These are phyloP conservation scores for Cryphonectria radicalis DNA, from an alignment of 2,329 filamentous ascomycete genomes.

Conservation along the genomic window DNA sequence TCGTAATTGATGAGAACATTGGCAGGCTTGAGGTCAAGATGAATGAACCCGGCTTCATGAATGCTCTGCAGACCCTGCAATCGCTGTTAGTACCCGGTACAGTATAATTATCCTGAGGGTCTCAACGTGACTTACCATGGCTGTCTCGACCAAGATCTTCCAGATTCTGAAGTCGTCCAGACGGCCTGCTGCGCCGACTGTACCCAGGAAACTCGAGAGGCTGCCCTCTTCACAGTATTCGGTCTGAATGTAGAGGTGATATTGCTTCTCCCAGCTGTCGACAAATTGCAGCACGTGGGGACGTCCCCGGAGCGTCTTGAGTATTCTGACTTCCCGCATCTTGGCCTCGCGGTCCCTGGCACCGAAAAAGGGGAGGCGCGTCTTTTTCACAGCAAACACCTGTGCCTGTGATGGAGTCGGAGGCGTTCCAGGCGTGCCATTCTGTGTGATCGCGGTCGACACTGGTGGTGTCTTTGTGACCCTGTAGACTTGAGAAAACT, in stretches of 20 bases:
- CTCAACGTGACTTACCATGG: slow-evolving; percentile 63
- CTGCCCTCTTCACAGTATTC: slow-evolving; percentile 96
- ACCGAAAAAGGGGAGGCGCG: slow-evolving; percentile 78
- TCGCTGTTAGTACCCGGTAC: slow-evolving; percentile 36
- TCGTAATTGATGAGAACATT: slow-evolving; percentile 84
- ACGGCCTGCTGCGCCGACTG: slow-evolving; percentile 80
- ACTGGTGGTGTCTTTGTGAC: slow-evolving; percentile 58
- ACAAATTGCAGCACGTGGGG: slow-evolving; percentile 86
- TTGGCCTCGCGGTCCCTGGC: slow-evolving; percentile 80
- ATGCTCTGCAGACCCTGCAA: slow-evolving; percentile 83
- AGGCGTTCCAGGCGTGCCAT: slow-evolving; percentile 56
- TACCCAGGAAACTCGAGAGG: slow-evolving; percentile 81
- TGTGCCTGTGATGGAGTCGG: slow-evolving; percentile 58
- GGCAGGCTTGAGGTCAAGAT: slow-evolving; percentile 83
- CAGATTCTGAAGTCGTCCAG: slow-evolving; percentile 98
- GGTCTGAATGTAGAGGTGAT: slow-evolving; percentile 93
- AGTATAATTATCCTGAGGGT: neutral
- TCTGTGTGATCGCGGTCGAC: slow-evolving; percentile 45
- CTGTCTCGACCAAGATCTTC: slow-evolving; percentile 91
- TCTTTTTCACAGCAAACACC: slow-evolving; percentile 94
- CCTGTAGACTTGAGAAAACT: slow-evolving; percentile 91
- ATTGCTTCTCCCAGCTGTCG: slow-evolving; percentile 85
- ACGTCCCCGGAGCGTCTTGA: slow-evolving; percentile 75
- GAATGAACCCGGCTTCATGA: slow-evolving; percentile 84
- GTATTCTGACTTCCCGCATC: slow-evolving; percentile 79